phyloP scores from a whole-genome alignment of 2,329 filamentous ascomycete species.

The Eutypella sp. region DNA sequence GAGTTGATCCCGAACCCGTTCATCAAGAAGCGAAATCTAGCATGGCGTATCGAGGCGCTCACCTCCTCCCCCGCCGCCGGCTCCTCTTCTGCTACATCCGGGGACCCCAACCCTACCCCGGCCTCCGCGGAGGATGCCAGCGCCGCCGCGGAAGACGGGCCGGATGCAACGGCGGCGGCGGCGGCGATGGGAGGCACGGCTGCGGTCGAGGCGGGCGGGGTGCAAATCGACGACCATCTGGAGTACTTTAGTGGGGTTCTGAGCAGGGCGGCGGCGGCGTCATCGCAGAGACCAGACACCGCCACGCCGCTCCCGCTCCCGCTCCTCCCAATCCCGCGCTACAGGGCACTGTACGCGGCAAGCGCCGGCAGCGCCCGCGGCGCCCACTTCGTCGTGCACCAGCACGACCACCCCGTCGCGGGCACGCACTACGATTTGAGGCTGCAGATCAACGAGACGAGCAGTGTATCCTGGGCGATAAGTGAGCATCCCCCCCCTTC shows the following conservation, averaged over 20 bases:
- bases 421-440: slow-evolving; percentile 66
- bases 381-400: slow-evolving; percentile 64
- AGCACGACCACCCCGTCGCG: slow-evolving; percentile 67
- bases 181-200: slow-evolving; percentile 23
- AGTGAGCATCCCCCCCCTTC: slow-evolving; percentile 17
- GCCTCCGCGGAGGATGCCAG: neutral
- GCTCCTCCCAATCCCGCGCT: slow-evolving; percentile 29
- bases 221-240: slow-evolving; percentile 34
- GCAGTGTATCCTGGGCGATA: slow-evolving; percentile 60
- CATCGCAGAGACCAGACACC: too few species aligned
- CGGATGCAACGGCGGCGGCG: slow-evolving; percentile 1
- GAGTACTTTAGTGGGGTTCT: slow-evolving; percentile 33
- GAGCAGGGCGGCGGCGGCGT: slow-evolving; percentile 16
- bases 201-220: slow-evolving; percentile 36
- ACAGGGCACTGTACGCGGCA: slow-evolving; percentile 32
- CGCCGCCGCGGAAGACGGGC: neutral
- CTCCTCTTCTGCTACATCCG: neutral
- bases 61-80: neutral
- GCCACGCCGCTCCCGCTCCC: slow-evolving; percentile 22
- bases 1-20: slow-evolving; percentile 39
- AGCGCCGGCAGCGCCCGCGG: slow-evolving; percentile 28
- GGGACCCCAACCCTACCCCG: slow-evolving; percentile 7
- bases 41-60: slow-evolving; percentile 33
- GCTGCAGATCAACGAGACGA: slow-evolving; percentile 63
- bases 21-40: slow-evolving; percentile 41